These are phyloP conservation scores for Pyrenophora seminiperda DNA, from an alignment of 2,329 filamentous ascomycete species.

Conservation along the genomic window DNA sequence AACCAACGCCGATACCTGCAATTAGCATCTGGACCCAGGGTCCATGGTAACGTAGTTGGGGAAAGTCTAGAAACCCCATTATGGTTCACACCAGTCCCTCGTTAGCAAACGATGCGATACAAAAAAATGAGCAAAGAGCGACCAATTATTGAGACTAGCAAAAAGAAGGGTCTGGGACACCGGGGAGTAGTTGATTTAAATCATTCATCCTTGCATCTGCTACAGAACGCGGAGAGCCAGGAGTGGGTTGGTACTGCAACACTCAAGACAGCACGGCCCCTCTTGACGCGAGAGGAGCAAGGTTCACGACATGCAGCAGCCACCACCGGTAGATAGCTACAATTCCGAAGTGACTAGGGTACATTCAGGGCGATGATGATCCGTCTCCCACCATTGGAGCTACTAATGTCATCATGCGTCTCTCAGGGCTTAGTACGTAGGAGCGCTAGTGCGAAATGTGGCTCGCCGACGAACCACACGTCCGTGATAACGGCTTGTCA, in stretches of 20 bases:
- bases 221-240: not conserved
- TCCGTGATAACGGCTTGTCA: constrained; percentile 3
- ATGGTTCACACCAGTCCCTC: constrained; percentile 2
- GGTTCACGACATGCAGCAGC: constrained; percentile 5
- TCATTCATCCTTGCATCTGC: not conserved
- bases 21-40: constrained; percentile 43
- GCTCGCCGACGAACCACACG: constrained; percentile 9
- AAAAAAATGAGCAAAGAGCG: not conserved
- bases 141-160: not conserved
- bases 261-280: not conserved
- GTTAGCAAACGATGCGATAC: not conserved
- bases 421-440: constrained; percentile 2
- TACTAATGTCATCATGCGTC: constrained; percentile 1
- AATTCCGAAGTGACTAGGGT: constrained; percentile 3
- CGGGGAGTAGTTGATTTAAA: constrained; percentile 5
- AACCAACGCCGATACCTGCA: constrained; percentile 36
- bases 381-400: not conserved
- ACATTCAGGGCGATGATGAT: constrained; percentile 1
- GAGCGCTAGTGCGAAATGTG: constrained; percentile 4
- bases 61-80: constrained; percentile 33
- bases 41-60: constrained; percentile 36
- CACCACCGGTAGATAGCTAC: constrained; percentile 6
- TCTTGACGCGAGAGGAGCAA: constrained; percentile 3
- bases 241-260: constrained; percentile 1
- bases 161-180: not conserved